Conservation (phyloP, 352 stramenopile genomes). For the Phytopythium ostracodes region DNA sequence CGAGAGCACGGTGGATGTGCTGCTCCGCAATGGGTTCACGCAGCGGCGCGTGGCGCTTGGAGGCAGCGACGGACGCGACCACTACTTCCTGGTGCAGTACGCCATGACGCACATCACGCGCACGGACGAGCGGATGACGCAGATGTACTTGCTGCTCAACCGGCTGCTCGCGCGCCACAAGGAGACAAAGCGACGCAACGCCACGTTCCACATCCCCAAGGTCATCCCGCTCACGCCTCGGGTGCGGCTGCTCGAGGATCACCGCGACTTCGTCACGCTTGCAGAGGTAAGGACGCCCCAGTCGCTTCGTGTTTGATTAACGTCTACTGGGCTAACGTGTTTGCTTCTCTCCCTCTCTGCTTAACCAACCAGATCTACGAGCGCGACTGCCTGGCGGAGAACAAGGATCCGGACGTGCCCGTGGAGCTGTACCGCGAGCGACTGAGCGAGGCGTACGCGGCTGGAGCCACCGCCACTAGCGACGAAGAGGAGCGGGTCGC, state of each 20-base stretch:
- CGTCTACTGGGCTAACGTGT: too few species aligned
- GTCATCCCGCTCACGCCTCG: conserved; percentile 91
- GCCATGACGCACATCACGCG: conserved; percentile 92
- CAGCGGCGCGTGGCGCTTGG: conserved; percentile 89
- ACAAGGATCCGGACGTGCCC: conserved; percentile 73
- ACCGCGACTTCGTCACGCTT: conserved; percentile 79
- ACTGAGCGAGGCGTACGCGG: conserved; percentile 66
- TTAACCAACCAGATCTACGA: conserved; percentile 56
- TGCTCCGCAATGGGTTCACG: conserved; percentile 87
- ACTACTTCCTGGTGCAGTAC: conserved; percentile 92
- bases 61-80: conserved; percentile 83
- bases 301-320: not conserved
- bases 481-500: conserved; percentile 64
- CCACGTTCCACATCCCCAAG: conserved; percentile 89
- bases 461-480: conserved; percentile 27
- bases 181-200: conserved; percentile 84
- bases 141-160: conserved; percentile 91
- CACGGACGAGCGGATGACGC: conserved; percentile 93
- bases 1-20: conserved; percentile 79
- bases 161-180: conserved; percentile 82
- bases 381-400: conserved; percentile 56
- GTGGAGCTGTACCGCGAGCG: conserved; percentile 76
- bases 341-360: not conserved
- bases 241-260: conserved; percentile 85
- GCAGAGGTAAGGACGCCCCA: conserved; percentile 32